Base-by-base conservation (phyloP, 2,329 filamentous ascomycete species). In the Acrodontium crateriforme region DNA sequence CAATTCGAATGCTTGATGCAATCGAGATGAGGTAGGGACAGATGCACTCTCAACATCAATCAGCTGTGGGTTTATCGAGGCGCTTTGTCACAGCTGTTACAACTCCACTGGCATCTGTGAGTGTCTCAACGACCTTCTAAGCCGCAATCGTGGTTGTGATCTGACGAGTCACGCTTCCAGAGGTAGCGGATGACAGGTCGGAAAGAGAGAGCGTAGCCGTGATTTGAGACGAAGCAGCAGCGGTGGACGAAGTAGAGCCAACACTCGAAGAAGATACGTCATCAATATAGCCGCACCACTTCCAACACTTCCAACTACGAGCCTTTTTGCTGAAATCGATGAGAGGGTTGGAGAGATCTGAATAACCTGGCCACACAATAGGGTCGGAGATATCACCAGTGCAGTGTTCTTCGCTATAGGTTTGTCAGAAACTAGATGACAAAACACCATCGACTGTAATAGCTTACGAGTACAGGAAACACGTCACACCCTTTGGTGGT, bases 231-330 rank as follows among this genome's bases (percentile, higher is more conserved):
- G n/a, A n/a, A n/a, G n/a, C n/a, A n/a, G n/a, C n/a, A n/a, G n/a
- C n/a, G n/a, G n/a, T n/a, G n/a, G n/a, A n/a, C n/a, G n/a, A n/a
- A 22, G 20, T 12, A 22, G 8, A 22, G 20, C 20, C 20, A 22
- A 22, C 5, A 12, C 20, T 22, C 10, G n/a, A n/a, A n/a, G 20
- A 8, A 22, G 4, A 22, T 4, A 4, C 8, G 24, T 16, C 18
- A 7, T 13, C 17, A 19, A 29, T 20, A 24, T 31, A 36, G 5
- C 34, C 34, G 19, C 31, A 32, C 19, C 21, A 27, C 26, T 32
- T 30, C 32, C 31, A 39, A 31, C 38, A 41, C 19, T 18, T 26
- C 24, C 28, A 41, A 28, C 38, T 39, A 18, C 22, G 9, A 10
- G 38, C 31, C 9, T 15, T 18, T n/a, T 35, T 39, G 18, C 35